These are phyloP conservation scores for Naganishia vishniacii DNA, from an alignment of 768 basidiomycete species.

Conservation along the genomic window DNA sequence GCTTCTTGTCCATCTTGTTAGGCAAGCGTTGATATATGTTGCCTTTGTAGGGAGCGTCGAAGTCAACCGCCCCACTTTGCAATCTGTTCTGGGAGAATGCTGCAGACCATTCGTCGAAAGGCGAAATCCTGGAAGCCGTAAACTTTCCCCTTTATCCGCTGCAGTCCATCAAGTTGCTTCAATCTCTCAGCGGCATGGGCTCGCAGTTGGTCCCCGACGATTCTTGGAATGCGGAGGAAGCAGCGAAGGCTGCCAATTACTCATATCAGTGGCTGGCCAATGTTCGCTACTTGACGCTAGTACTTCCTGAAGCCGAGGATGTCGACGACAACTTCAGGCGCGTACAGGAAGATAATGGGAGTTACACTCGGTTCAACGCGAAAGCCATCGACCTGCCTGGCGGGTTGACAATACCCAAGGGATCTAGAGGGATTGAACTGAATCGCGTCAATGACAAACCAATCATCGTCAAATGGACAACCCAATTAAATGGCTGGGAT, in stretches of 20 bases:
- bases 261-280: conserved; percentile 4
- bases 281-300: conserved; percentile 1
- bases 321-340: conserved; percentile 15
- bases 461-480: conserved; percentile 20
- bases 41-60: conserved; percentile 2
- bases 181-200: conserved; percentile 8
- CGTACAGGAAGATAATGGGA: conserved; percentile 12
- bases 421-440: conserved; percentile 9
- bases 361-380: neutral
- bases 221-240: conserved; percentile 11
- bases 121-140: conserved; percentile 19
- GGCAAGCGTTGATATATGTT: neutral
- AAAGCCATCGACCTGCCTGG: conserved; percentile 20
- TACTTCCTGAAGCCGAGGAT: conserved; percentile 7
- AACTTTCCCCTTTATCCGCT: conserved; percentile 13
- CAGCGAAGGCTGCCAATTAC: conserved; percentile 6
- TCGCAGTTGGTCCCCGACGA: conserved; percentile 10
- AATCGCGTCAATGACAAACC: conserved; percentile 20
- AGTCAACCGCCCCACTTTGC: conserved; percentile 15
- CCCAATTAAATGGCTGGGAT: conserved; percentile 17
- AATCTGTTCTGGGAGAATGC: conserved; percentile 24
- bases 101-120: conserved; percentile 6
- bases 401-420: conserved; percentile 16
- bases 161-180: conserved; percentile 9
- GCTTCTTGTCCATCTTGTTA: neutral